Evolutionary conservation across 257 asterid species (phyloP).

Genomic region (Lithospermum erythrorhizon): DNA sequence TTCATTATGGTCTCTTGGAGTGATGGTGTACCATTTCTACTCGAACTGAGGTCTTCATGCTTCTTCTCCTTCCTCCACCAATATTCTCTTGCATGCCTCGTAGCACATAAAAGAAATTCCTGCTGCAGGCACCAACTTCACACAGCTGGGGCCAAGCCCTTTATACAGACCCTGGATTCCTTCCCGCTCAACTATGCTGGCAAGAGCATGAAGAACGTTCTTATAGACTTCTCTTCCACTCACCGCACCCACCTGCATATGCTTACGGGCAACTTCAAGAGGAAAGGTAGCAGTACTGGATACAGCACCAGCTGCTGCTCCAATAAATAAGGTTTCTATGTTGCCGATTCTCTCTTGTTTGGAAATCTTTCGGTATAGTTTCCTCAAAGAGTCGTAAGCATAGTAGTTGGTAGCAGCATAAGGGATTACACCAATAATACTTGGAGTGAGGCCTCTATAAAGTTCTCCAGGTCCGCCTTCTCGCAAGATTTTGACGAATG

Average conservation of each 20-base stretch:
- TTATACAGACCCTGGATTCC: conserved; percentile 70
- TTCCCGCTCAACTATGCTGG: conserved; percentile 65
- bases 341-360: conserved; percentile 66
- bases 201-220: conserved; percentile 79
- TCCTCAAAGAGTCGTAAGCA: conserved; percentile 71
- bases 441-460: conserved; percentile 82
- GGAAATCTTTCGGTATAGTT: conserved; percentile 44
- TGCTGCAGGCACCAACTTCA: conserved; percentile 91
- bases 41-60: conserved; percentile 10
- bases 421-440: conserved; percentile 83
- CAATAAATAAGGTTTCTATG: conserved; percentile 80
- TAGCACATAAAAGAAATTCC: conserved; percentile 98
- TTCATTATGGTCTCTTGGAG: not conserved
- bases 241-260: conserved; percentile 87
- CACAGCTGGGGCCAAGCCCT: conserved; percentile 90
- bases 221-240: conserved; percentile 81
- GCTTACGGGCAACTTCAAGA: conserved; percentile 91
- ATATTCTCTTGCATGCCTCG: conserved; percentile 81
- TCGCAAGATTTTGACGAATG: conserved; percentile 67
- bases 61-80: conserved; percentile 65
- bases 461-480: conserved; percentile 90
- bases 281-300: conserved; percentile 94
- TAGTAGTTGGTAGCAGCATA: conserved; percentile 84
- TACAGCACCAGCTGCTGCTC: conserved; percentile 85
- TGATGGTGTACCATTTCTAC: not conserved